These are phyloP conservation scores for Polygonum maritimum DNA, from an alignment of 148 eudicot genomes.

Conservation along the genomic window DNA sequence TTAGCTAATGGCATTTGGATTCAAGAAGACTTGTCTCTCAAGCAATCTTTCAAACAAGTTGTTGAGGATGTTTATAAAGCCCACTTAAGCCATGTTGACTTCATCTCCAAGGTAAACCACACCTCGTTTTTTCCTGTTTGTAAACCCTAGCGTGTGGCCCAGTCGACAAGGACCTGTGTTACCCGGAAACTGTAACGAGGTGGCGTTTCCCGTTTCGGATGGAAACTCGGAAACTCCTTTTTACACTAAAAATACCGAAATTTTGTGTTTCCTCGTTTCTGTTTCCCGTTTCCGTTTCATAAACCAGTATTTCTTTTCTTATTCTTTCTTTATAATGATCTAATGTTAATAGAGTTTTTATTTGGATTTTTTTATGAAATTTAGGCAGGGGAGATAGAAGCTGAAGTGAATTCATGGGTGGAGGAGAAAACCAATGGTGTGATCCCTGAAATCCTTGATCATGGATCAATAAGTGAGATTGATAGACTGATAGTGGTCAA, in stretches of 20 bases:
- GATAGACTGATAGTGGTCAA: conserved; percentile 30
- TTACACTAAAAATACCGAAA: no score
- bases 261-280: no score
- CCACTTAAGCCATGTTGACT: neutral
- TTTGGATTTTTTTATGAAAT: neutral
- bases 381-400: neutral
- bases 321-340: no score
- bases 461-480: conserved; percentile 11
- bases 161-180: no score
- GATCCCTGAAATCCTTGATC: conserved; percentile 57
- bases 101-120: neutral
- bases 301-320: no score
- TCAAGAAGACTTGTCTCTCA: neutral
- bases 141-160: no score
- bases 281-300: no score
- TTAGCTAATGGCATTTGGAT: conserved; percentile 10
- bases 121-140: neutral
- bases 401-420: conserved; percentile 1
- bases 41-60: neutral
- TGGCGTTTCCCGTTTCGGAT: no score
- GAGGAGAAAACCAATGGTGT: conserved; percentile 33
- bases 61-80: neutral
- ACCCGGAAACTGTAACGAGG: no score
- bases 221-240: no score
- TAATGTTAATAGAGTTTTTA: neutral